Evolutionary conservation across 306 rosid genomes (phyloP), one percentile per base, ranked within the genome.

Genomic region (Vicia sativa): DNA sequence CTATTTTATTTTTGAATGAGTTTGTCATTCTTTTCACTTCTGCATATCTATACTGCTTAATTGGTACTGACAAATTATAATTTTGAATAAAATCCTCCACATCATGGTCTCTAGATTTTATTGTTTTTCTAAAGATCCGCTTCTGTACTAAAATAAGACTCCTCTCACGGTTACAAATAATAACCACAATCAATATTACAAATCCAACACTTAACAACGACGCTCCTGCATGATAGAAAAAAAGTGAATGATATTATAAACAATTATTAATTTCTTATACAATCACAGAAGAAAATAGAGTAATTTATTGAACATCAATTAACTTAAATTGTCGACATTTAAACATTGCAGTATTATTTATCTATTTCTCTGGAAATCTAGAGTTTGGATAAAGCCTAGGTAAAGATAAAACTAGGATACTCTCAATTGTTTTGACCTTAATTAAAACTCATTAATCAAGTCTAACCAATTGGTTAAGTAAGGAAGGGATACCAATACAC

Each of bases 281-380:
- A 2, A 25, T 25, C 28, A 10, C 14, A 41, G 4, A 4, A 41
- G n/a, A 0, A 3, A 12, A 42, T 12, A 12, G 5, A 39, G 11
- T 3, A 9, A 12, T 11, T 28, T 28, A 28, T 1, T 28, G 90
- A 62, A 92, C n/a, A n/a, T n/a, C n/a, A n/a, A n/a, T n/a, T n/a
- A n/a, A n/a, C n/a, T n/a, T n/a, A n/a, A n/a, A n/a, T n/a, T n/a
- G n/a, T n/a, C n/a, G n/a, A n/a, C n/a, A n/a, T n/a, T n/a, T n/a
- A n/a, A n/a, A n/a, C n/a, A n/a, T n/a, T n/a, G n/a, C n/a, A n/a
- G n/a, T n/a, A n/a, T n/a, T n/a, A n/a, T n/a, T n/a, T n/a, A n/a
- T n/a, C n/a, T n/a, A n/a, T n/a, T n/a, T n/a, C n/a, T n/a, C n/a
- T n/a, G n/a, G n/a, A n/a, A n/a, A n/a, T n/a, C n/a, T n/a, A n/a